phyloP scores from a whole-genome alignment of 2,329 filamentous ascomycete genomes.

The Canariomyces notabilis region DNA sequence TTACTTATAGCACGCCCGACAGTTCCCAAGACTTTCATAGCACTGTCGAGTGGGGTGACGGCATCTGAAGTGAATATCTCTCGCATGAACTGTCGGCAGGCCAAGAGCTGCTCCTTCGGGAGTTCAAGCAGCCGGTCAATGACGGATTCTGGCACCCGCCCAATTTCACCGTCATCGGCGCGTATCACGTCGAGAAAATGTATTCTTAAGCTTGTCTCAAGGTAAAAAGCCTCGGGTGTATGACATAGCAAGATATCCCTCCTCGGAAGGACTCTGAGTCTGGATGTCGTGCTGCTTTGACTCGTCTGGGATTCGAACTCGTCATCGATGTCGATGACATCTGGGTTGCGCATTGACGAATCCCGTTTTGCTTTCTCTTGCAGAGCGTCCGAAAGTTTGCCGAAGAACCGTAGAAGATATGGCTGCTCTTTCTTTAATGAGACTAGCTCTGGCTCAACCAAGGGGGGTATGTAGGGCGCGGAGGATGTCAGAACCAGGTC shows the following conservation, averaged over 20 bases:
- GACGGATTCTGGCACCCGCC: conserved; percentile 46
- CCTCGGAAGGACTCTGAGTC: conserved; percentile 41
- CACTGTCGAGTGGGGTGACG: conserved; percentile 42
- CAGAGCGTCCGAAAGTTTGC: conserved; percentile 34
- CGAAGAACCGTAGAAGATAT: conserved; percentile 41
- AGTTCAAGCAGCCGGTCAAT: conserved; percentile 46
- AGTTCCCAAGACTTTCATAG: conserved; percentile 44
- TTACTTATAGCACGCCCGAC: conserved; percentile 48
- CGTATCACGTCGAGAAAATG: conserved; percentile 40
- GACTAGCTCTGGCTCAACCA: conserved; percentile 36
- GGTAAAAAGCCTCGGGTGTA: conserved; percentile 43
- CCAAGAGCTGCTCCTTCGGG: conserved; percentile 49
- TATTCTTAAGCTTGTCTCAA: conserved; percentile 43
- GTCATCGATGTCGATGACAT: conserved; percentile 63
- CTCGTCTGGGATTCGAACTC: conserved; percentile 58
- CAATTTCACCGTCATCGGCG: conserved; percentile 41
- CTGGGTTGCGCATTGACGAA: conserved; percentile 35
- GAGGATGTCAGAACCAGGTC: conserved; percentile 43
- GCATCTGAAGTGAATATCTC: conserved; percentile 53
- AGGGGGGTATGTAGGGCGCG: conserved; percentile 42
- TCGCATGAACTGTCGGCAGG: conserved; percentile 44
- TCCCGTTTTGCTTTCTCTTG: conserved; percentile 31
- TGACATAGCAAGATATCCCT: conserved; percentile 39
- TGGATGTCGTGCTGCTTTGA: conserved; percentile 36
- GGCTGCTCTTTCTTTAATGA: conserved; percentile 35